Percentiles rank a stretch among this genome's conserved stretches.
Evolutionary conservation across 1,284 basidiomycete species (phyloP).

Genomic region (Fomitopsis palustris): DNA sequence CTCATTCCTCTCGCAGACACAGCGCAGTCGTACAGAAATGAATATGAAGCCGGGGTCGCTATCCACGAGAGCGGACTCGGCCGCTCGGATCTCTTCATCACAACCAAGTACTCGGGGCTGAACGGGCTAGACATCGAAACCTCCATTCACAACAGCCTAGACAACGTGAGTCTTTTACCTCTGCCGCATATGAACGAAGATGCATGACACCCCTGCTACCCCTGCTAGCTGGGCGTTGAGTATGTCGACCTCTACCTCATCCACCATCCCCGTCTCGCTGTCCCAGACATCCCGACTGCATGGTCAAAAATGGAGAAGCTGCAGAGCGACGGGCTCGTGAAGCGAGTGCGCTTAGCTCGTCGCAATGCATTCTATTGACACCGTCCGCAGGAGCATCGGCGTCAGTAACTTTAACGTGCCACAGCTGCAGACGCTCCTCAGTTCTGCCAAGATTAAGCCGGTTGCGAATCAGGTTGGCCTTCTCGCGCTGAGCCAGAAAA

Average conservation of each 20-base stretch:
- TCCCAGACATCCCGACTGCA: slow-evolving; percentile 44
- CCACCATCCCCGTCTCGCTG: slow-evolving; percentile 46
- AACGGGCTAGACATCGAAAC: slow-evolving; percentile 35
- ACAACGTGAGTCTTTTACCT: slow-evolving; percentile 19
- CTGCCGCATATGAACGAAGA: background rate
- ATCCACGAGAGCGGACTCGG: slow-evolving; percentile 33
- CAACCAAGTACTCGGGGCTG: slow-evolving; percentile 53
- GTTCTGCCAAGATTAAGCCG: slow-evolving; percentile 58
- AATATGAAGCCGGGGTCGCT: slow-evolving; percentile 36
- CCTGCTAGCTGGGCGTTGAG: slow-evolving; percentile 59
- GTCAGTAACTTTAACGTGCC: slow-evolving; percentile 71
- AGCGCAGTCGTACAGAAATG: slow-evolving; percentile 35
- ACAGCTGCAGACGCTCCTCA: slow-evolving; percentile 56
- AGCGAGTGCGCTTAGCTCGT: slow-evolving; percentile 33
- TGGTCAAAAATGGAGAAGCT: slow-evolving; percentile 71
- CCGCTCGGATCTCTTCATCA: slow-evolving; percentile 35
- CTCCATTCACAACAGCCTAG: slow-evolving; percentile 30
- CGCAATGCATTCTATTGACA: background rate
- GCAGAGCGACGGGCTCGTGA: slow-evolving; percentile 57
- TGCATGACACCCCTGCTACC: background rate
- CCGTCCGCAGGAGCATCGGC: slow-evolving; percentile 62
- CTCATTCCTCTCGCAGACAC: slow-evolving; percentile 19
- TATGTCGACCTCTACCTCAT: slow-evolving; percentile 75
- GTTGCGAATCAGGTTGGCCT: slow-evolving; percentile 69
- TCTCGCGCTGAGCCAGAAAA: background rate